Percentiles rank a stretch among this genome's conserved stretches.
Conservation (phyloP, 305 asterid species). For the Striga hermonthica region DNA sequence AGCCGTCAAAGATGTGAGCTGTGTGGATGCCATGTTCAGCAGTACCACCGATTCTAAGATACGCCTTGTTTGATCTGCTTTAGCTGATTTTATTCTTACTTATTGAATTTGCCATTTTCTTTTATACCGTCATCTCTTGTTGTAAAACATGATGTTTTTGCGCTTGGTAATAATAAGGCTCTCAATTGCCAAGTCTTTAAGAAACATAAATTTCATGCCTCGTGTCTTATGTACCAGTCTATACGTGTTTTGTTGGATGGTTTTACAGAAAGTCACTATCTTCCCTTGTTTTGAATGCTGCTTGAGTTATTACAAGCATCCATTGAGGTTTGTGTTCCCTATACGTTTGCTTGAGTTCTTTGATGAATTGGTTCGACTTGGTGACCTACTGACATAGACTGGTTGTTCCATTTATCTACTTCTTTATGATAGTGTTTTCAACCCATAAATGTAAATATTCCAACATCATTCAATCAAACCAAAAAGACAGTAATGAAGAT, state of each 20-base stretch:
- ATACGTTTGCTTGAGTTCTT: too few relatives aligned
- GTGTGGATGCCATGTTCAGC: not conserved
- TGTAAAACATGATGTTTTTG: not conserved
- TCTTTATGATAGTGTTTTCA: not conserved
- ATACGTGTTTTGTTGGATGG: too few relatives aligned
- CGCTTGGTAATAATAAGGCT: not conserved
- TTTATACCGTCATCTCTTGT: not conserved
- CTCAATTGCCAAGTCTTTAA: not conserved
- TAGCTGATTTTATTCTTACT: not conserved
- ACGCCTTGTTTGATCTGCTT: not conserved
- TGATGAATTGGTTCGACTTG: too few relatives aligned
- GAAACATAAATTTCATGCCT: not conserved
- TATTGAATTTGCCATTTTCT: not conserved
- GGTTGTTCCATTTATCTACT: not conserved
- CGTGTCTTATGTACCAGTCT: not conserved
- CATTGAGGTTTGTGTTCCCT: too few relatives aligned
- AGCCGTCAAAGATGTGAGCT: constrained; percentile 77
- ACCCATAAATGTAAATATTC: too few relatives aligned
- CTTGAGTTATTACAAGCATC: too few relatives aligned
- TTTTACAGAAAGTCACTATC: too few relatives aligned
- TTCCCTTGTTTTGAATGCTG: too few relatives aligned
- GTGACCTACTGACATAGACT: too few relatives aligned
- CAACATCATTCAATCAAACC: not conserved
- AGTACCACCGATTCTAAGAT: too few relatives aligned
- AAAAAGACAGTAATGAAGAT: not conserved